Percentiles rank a stretch among this genome's conserved stretches.
Conservation (phyloP, 1,139 yeast genomes). For the Pichia sp. region DNA sequence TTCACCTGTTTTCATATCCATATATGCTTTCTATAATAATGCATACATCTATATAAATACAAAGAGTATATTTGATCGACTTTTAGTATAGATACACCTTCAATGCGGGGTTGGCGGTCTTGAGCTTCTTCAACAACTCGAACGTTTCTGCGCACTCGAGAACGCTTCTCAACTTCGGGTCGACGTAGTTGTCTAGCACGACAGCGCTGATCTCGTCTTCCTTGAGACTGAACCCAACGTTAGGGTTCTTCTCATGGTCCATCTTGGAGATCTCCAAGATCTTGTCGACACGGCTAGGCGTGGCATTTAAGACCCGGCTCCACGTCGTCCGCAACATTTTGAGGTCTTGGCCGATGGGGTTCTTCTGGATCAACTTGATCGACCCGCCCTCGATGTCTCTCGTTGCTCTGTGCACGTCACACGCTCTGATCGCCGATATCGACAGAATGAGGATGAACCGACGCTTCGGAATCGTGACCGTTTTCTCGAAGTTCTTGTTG, state of each 20-base stretch:
- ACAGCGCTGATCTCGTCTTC: conserved; percentile 50
- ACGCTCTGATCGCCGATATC: conserved; percentile 68
- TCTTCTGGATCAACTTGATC: conserved; percentile 62
- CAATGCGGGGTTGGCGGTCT: conserved; percentile 37
- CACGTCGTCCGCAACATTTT: conserved; percentile 46
- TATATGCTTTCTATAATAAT: background rate
- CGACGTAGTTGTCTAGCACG: conserved; percentile 63
- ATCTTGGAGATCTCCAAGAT: conserved; percentile 43
- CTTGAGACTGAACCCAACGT: conserved; percentile 29
- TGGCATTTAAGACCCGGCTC: conserved; percentile 54
- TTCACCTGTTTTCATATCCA: conserved; percentile 9
- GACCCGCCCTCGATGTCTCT: conserved; percentile 53
- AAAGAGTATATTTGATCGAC: background rate
- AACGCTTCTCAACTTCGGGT: conserved; percentile 55
- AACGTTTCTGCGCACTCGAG: conserved; percentile 56
- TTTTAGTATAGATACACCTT: conserved; percentile 47
- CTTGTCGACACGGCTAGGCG: conserved; percentile 59
- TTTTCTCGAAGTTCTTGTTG: conserved; percentile 21
- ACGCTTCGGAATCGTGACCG: conserved; percentile 30
- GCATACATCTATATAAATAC: conserved; percentile 1
- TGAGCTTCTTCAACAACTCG: conserved; percentile 39
- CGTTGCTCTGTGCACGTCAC: conserved; percentile 65
- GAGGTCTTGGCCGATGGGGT: conserved; percentile 56
- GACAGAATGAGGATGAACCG: conserved; percentile 55
- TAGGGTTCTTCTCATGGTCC: conserved; percentile 10